Evolutionary conservation across 108 stramenopile genomes (phyloP).

Genomic region (Nitzschia palea): DNA sequence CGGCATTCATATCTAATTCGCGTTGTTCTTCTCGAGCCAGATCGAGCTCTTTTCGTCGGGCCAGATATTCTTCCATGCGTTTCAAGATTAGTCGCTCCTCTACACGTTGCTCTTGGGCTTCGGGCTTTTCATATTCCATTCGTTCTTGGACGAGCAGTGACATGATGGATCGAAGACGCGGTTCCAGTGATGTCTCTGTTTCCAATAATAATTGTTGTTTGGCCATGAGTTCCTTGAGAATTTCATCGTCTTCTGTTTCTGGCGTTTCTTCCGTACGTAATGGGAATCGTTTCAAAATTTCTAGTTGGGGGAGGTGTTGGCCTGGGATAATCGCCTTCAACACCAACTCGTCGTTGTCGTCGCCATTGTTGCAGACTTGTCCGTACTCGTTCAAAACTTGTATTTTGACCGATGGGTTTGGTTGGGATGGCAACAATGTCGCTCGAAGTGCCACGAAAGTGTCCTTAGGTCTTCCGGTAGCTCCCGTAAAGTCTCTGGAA

Average conservation of each 20-base stretch:
- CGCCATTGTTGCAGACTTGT: too few relatives aligned
- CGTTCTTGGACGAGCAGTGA: conserved; percentile 47
- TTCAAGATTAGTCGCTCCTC: conserved; percentile 35
- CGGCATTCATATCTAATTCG: conserved; percentile 89
- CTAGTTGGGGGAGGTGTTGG: not conserved
- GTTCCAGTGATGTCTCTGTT: conserved; percentile 58
- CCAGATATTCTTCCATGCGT: conserved; percentile 39
- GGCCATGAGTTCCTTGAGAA: conserved; percentile 43
- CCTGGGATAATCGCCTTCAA: not conserved
- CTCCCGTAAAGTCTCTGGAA: conserved; percentile 12
- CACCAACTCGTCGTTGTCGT: not conserved
- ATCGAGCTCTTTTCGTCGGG: conserved; percentile 59
- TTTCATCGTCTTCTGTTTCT: conserved; percentile 27
- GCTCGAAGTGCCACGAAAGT: conserved; percentile 12
- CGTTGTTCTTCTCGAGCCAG: conserved; percentile 64
- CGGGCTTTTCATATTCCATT: conserved; percentile 42
- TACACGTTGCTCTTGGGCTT: conserved; percentile 22
- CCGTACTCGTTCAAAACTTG: not conserved
- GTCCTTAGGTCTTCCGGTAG: not conserved
- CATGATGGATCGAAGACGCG: conserved; percentile 45
- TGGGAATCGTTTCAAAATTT: conserved; percentile 10
- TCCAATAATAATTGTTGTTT: conserved; percentile 48
- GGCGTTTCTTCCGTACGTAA: not conserved
- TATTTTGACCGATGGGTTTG: not conserved
- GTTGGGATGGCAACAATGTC: not conserved